Percentiles rank a stretch among this genome's conserved stretches.
Conservation (phyloP, 352 stramenopile genomes). For the Nothophytophthora sp. region DNA sequence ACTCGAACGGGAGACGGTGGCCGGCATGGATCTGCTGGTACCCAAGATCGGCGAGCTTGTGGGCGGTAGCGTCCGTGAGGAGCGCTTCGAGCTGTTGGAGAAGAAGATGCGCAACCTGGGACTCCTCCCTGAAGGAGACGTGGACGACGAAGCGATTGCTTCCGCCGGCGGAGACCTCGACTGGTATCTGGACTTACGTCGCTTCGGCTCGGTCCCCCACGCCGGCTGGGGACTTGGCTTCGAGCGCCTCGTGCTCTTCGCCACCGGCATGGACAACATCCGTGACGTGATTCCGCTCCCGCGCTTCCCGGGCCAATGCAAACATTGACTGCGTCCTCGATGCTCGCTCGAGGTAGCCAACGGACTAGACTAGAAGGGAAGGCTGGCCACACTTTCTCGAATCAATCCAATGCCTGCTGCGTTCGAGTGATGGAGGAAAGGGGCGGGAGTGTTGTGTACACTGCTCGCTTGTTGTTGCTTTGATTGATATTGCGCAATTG, state of each 20-base stretch:
- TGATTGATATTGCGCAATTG: conserved; percentile 32
- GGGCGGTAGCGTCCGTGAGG: conserved; percentile 96
- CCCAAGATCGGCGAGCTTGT: conserved; percentile 97
- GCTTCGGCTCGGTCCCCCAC: conserved; percentile 97
- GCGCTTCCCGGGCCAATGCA: conserved; percentile 94
- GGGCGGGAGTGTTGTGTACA: conserved; percentile 22
- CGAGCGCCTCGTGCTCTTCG: conserved; percentile 97
- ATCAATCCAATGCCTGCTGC: too few relatives aligned
- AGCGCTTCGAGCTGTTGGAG: conserved; percentile 92
- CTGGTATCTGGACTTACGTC: conserved; percentile 98
- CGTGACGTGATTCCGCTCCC: conserved; percentile 98
- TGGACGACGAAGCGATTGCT: conserved; percentile 52
- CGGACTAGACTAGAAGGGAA: conserved; percentile 12
- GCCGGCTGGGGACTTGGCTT: conserved; percentile 98
- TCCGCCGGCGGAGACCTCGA: conserved; percentile 66
- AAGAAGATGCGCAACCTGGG: conserved; percentile 56
- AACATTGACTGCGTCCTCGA: conserved; percentile 33
- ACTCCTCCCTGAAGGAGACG: conserved; percentile 55
- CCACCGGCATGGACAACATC: conserved; percentile 99
- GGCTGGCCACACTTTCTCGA: too few relatives aligned
- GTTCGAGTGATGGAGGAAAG: conserved; percentile 14
- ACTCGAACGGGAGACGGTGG: conserved; percentile 92
- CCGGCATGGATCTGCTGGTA: conserved; percentile 97
- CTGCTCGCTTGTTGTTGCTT: conserved; percentile 14
- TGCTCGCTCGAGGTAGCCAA: not conserved